Percentiles rank a stretch among this genome's conserved stretches.
phyloP scores from a whole-genome alignment of 192 early-diverging fungal genomes.

The Pilaira anomala region DNA sequence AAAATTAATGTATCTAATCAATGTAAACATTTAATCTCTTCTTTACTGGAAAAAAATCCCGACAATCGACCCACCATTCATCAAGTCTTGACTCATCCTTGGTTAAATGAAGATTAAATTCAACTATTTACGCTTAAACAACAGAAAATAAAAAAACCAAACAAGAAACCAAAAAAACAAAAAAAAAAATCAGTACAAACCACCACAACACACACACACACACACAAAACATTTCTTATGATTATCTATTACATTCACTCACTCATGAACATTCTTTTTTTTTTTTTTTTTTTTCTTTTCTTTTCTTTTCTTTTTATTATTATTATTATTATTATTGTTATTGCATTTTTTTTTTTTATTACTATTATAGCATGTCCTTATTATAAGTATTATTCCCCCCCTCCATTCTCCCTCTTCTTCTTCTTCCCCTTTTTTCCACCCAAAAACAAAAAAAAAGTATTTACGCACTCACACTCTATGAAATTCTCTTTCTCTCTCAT shows the following conservation, averaged over 20 bases:
- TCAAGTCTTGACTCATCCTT: conserved; percentile 53
- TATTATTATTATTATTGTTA: background rate
- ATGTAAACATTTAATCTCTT: conserved; percentile 52
- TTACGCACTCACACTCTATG: background rate
- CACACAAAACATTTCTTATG: conserved; percentile 2
- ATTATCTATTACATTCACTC: background rate
- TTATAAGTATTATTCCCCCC: conserved; percentile 7
- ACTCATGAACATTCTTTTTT: background rate
- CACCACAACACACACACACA: background rate
- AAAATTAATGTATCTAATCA: conserved; percentile 41
- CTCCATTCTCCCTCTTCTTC: background rate
- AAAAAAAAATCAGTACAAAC: background rate
- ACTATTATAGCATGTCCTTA: conserved; percentile 6
- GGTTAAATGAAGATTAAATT: conserved; percentile 41
- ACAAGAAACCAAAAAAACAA: background rate
- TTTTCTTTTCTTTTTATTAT: conserved; percentile 10
- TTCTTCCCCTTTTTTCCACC: background rate
- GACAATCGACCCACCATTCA: conserved; percentile 48
- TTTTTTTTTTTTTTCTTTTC: conserved; percentile 13
- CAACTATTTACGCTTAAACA: background rate
- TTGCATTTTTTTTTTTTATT: conserved; percentile 8
- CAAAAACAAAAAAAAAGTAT: background rate
- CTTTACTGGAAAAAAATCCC: conserved; percentile 57
- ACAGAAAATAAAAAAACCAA: too few species aligned
- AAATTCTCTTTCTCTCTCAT: conserved; percentile 7